Percentiles rank a stretch among this genome's conserved stretches.
phyloP scores from a whole-genome alignment of 768 basidiomycete species.

The Podaxis sp. region DNA sequence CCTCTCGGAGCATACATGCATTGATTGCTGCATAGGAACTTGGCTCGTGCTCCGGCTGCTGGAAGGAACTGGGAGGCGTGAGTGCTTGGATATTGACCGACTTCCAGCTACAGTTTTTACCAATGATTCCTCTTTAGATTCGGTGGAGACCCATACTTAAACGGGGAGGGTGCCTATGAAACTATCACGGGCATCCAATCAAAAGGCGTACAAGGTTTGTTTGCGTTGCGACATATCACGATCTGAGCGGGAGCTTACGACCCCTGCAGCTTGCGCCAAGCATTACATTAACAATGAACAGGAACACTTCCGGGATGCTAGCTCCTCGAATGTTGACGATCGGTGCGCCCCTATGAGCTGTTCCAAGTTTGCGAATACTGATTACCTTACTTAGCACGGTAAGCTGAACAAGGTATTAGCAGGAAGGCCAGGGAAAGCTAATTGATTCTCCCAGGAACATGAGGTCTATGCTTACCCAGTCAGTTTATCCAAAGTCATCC shows the following conservation, averaged over 20 bases:
- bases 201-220: constrained; percentile 45
- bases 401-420: constrained; percentile 11
- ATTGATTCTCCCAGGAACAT: constrained; percentile 37
- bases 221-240: not conserved
- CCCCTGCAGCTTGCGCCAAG: constrained; percentile 38
- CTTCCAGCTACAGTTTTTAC: not conserved
- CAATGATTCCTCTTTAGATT: constrained; percentile 29
- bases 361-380: not conserved
- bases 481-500: constrained; percentile 14
- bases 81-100: constrained; percentile 8
- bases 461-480: constrained; percentile 59
- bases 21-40: constrained; percentile 32
- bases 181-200: constrained; percentile 53
- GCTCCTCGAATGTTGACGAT: constrained; percentile 45
- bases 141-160: constrained; percentile 53
- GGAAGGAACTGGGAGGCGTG: constrained; percentile 57
- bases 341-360: constrained; percentile 26
- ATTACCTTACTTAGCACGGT: constrained; percentile 30
- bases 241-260: not conserved
- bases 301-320: constrained; percentile 44
- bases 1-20: not conserved
- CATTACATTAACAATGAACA: constrained; percentile 50
- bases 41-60: constrained; percentile 43
- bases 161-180: constrained; percentile 55
- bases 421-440: not conserved